A percentile compares a stretch with the other conserved stretches of the same genome.
Evolutionary conservation across 108 stramenopile genomes (phyloP).

Genomic region (Skeletonema marinoi): DNA sequence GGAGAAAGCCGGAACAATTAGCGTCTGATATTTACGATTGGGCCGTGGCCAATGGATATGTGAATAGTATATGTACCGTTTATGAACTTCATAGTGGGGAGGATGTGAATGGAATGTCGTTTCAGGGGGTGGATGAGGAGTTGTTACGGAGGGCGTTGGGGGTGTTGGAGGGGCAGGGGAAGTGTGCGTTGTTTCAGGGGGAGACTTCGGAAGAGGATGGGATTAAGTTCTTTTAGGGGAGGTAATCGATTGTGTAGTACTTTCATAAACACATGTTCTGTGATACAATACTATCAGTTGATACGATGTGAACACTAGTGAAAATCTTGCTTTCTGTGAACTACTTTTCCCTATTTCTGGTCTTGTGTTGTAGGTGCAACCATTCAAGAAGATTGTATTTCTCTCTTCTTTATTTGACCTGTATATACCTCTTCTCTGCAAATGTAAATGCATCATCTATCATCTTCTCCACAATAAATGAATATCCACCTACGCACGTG

Average conservation of each 20-base stretch:
- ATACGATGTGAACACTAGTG: too few species aligned
- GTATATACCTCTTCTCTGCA: too few species aligned
- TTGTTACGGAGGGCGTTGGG: conserved; percentile 74
- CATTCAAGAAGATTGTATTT: too few species aligned
- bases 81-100: conserved; percentile 82
- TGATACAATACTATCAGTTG: too few species aligned
- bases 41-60: conserved; percentile 74
- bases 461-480: too few species aligned
- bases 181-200: conserved; percentile 82
- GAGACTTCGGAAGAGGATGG: conserved; percentile 87
- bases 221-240: conserved; percentile 79
- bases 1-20: conserved; percentile 87
- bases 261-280: too few species aligned
- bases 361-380: too few species aligned
- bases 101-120: conserved; percentile 88
- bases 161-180: conserved; percentile 81
- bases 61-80: conserved; percentile 79
- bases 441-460: too few species aligned
- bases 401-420: too few species aligned
- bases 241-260: not conserved
- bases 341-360: too few species aligned
- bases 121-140: conserved; percentile 87
- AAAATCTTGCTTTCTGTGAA: too few species aligned
- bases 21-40: conserved; percentile 87
- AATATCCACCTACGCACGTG: too few species aligned